Conservation (phyloP, 1,284 basidiomycete species). For the Cystobasidium sp. region DNA sequence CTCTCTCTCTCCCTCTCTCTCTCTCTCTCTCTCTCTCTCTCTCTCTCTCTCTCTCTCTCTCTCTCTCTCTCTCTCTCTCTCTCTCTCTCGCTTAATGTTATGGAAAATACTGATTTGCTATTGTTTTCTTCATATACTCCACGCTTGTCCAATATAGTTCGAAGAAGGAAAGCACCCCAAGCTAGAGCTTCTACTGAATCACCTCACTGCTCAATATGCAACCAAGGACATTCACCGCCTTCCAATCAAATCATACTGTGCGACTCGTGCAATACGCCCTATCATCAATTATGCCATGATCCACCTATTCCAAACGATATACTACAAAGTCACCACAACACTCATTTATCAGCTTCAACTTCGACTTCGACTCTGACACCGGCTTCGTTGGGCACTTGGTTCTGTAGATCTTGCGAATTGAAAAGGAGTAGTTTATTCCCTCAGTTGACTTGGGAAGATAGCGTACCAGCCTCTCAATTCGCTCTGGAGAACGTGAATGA, state of each 20-base stretch:
- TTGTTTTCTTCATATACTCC: too few relatives aligned
- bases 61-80: too few relatives aligned
- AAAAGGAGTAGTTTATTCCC: background rate
- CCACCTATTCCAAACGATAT: slow-evolving; percentile 13
- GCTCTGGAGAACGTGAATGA: background rate
- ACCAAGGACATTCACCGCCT: background rate
- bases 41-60: too few relatives aligned
- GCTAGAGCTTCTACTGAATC: slow-evolving; percentile 4
- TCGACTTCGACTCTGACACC: too few relatives aligned
- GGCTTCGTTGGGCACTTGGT: background rate
- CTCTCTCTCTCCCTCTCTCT: too few relatives aligned
- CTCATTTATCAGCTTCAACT: too few relatives aligned
- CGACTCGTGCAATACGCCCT: slow-evolving; percentile 18
- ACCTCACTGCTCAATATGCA: slow-evolving; percentile 6
- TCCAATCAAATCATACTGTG: slow-evolving; percentile 23
- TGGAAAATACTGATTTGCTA: too few relatives aligned
- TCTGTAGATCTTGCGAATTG: slow-evolving; percentile 1
- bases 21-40: too few relatives aligned
- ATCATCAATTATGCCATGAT: slow-evolving; percentile 35
- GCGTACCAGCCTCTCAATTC: background rate
- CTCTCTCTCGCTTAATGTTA: too few relatives aligned
- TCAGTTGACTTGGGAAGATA: slow-evolving; percentile 18
- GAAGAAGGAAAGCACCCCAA: background rate
- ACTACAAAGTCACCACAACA: background rate
- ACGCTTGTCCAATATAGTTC: too few relatives aligned